Base-by-base conservation (phyloP, 225 moss, liverwort and hornwort genomes). In the Physcomitrellopsis africana region DNA sequence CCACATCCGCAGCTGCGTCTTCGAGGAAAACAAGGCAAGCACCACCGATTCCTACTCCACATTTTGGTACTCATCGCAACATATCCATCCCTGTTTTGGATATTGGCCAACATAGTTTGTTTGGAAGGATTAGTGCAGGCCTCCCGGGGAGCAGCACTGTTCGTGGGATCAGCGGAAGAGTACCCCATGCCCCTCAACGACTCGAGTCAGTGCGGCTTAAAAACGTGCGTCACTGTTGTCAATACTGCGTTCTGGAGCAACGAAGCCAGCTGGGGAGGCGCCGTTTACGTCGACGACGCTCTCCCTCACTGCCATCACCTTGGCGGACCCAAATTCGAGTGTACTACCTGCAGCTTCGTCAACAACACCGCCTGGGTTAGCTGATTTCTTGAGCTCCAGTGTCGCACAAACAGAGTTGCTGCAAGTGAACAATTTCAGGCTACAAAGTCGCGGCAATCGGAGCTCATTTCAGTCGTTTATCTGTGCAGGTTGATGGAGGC, bases 401-500 rank as follows among this genome's bases (percentile, higher is more conserved):
- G 11, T 15, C 48, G 48, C 48, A 11, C 11, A 11, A 11, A 49
- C 48, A 11, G 4, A 49, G 48, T 49, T 15, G 5, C 11, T 15
- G 48, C 15, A 15, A 5, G 32, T 37, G 32, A 37, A 49, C 15
- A 15, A 5, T 49, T 15, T 49, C 48, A 49, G 15, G 15, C 11
- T 49, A 15, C 48, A 13, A 11, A 5, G 15, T 11, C 48, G 11
- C 7, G 11, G 48, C 1, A 15, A 49, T 49, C 48, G 11, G 48
- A 13, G 15, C 48, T 49, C 48, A 49, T 15, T 11, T 11, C 15
- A 49, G 12, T 49, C 57, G 17, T 11, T 0, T 49, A 18, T 42
- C 13, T 59, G 5, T 57, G 6, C 80, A 95, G 94, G 80, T 81
- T 64, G 87, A 91, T 56, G 94, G 94, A 80, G 94, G 92, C 71